Conservation (phyloP, 2,329 filamentous ascomycete species). For the Chrysosporium keratinophilum region DNA sequence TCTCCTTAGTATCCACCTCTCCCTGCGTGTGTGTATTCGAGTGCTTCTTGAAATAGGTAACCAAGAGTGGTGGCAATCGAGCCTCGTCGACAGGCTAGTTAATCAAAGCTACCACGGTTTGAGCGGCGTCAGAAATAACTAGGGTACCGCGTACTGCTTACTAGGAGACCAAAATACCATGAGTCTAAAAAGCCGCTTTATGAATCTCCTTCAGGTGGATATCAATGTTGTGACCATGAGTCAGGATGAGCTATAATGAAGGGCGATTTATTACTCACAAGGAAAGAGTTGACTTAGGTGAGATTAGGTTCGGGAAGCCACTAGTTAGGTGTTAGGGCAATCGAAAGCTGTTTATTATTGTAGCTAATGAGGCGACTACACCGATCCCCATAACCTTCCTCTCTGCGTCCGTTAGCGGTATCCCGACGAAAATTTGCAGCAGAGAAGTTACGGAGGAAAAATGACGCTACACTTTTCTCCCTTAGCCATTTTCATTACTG, state of each 20-base stretch:
- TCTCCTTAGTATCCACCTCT: too few relatives aligned
- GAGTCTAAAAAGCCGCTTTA: background rate
- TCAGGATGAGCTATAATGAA: background rate
- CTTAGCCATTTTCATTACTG: background rate
- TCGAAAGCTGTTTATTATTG: too few relatives aligned
- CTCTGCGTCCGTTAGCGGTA: background rate
- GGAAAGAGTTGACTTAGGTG: background rate
- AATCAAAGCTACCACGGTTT: too few relatives aligned
- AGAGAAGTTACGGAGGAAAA: background rate
- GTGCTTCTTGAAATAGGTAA: too few relatives aligned
- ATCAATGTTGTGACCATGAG: background rate
- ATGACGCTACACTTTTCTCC: background rate
- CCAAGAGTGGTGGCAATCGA: too few relatives aligned
- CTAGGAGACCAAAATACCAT: too few relatives aligned
- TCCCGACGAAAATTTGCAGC: background rate
- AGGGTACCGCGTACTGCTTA: too few relatives aligned
- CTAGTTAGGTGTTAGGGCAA: background rate
- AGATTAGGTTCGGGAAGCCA: background rate
- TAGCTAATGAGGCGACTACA: background rate
- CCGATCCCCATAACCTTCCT: background rate
- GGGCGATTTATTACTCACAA: slow-evolving; percentile 1
- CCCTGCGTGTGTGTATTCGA: too few relatives aligned
- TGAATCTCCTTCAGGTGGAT: background rate
- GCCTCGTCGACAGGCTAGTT: too few relatives aligned
- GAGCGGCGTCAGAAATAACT: too few relatives aligned